A percentile compares a stretch with the other conserved stretches of the same genome.
These are phyloP conservation scores for Babesia caballi DNA, from an alignment of 169 alveolate genomes.

Conservation along the genomic window DNA sequence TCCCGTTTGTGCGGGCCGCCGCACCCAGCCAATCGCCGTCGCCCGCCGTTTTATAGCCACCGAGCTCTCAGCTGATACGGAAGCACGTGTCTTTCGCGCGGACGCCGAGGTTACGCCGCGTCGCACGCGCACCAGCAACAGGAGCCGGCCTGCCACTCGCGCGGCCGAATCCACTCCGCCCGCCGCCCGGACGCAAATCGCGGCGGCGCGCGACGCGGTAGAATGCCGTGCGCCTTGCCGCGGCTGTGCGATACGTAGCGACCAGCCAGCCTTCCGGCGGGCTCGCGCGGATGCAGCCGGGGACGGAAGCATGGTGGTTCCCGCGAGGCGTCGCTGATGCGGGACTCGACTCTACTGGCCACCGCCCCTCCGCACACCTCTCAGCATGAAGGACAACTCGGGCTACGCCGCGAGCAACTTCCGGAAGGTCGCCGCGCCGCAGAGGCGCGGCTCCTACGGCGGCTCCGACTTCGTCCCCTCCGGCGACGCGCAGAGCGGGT, in stretches of 20 bases:
- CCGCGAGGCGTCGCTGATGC: too few species aligned
- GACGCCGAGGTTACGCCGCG: background rate
- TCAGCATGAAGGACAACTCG: conserved; percentile 18
- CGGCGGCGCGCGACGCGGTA: background rate
- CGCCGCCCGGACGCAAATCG: too few species aligned
- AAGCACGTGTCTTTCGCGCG: background rate
- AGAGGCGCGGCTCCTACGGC: conserved; percentile 21
- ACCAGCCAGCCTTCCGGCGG: too few species aligned
- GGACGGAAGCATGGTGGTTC: too few species aligned
- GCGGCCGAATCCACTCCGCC: too few species aligned
- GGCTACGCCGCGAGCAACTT: background rate
- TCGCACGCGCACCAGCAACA: background rate
- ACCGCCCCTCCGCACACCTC: too few species aligned
- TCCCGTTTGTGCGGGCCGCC: background rate
- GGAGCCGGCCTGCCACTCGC: too few species aligned
- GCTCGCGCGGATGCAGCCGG: too few species aligned
- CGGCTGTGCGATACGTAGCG: too few species aligned
- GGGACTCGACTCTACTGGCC: too few species aligned
- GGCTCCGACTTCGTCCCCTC: background rate
- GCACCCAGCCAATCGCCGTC: background rate
- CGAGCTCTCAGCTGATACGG: background rate
- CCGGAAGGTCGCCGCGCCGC: conserved; percentile 19
- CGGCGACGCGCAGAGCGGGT: conserved; percentile 12
- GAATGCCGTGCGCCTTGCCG: too few species aligned
- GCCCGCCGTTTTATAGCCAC: background rate